Evolutionary conservation across 179 eudicot species (phyloP), one percentile per base, ranked within the genome.

Genomic region (Beta lomatogona): DNA sequence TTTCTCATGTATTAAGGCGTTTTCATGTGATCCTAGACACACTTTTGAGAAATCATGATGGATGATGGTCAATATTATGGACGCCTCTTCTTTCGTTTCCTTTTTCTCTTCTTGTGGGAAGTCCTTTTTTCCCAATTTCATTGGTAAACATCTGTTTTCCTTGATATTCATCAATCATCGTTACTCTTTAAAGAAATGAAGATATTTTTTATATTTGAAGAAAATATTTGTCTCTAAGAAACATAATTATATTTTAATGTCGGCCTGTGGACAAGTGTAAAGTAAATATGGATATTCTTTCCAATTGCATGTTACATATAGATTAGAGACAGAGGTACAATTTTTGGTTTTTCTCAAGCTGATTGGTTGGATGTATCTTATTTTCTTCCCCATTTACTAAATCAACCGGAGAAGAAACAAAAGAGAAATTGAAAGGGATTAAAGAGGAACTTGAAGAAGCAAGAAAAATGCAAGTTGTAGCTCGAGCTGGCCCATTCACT

Each of bases 241-340:
- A 65, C 28, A 11, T 13, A 14, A 18, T 0, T 45, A 16, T 22
- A 60, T 70, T 44, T 28, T 46, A 71, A 31, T 57, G 45, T 54
- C 11, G 45, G 58, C 44, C 12, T 9, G 81, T 45, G 44, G 12
- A 45, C 21, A 48, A 60, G 69, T 45, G 44, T 10, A 10, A 19
- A 36, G 70, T 78, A 53, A 66, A 77, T 48, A 45, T 64, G 9
- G 60, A 63, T 59, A 53, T 15, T 58, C 1, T 45, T 5, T 55
- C 75, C 25, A 79, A 57, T 45, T 70, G 81, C 76, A 69, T 79
- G 81, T 46, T 79, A n/a, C 36, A 19, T 28, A 4, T 44, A 1
- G 19, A 61, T n/a, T 74, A 74, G 44, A n/a, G n/a, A 79, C 36
- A 69, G 45, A 13, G 41, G 48, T 69, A 19, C 18, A 11, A 45